Percentiles rank a stretch among this genome's conserved stretches.
Conservation (phyloP, 352 stramenopile species). For the Thalassiosira gravida region DNA sequence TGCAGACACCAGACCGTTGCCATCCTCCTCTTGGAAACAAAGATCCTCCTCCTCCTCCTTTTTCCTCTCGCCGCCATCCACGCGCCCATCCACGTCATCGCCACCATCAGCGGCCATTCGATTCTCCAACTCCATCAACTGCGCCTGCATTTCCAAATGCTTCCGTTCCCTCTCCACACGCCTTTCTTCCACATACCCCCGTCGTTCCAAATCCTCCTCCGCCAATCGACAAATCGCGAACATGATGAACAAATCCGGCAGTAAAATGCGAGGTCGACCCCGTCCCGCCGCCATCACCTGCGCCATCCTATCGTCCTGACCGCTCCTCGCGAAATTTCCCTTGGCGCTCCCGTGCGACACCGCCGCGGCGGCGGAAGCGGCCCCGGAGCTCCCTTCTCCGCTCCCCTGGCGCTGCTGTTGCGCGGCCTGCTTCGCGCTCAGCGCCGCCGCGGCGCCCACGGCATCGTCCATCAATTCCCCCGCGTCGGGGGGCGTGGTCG, state of each 20-base stretch:
- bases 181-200: slow-evolving; percentile 37
- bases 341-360: slow-evolving; percentile 1
- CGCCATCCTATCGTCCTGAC: slow-evolving; percentile 31
- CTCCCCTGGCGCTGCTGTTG: slow-evolving; percentile 29
- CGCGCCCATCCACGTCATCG: slow-evolving; percentile 9
- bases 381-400: no score
- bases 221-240: slow-evolving; percentile 75
- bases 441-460: slow-evolving; percentile 16
- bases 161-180: slow-evolving; percentile 18
- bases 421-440: background rate
- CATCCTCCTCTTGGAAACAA: no score
- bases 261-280: slow-evolving; percentile 39
- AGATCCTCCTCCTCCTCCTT: background rate
- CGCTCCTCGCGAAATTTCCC: slow-evolving; percentile 13
- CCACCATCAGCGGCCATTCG: no score
- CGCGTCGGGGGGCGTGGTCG: slow-evolving; percentile 12
- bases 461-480: slow-evolving; percentile 29
- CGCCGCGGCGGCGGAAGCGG: no score
- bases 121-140: slow-evolving; percentile 47
- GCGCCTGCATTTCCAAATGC: slow-evolving; percentile 17
- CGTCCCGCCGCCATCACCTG: slow-evolving; percentile 19
- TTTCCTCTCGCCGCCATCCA: slow-evolving; percentile 9
- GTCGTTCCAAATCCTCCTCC: slow-evolving; percentile 47
- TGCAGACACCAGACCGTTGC: no score
- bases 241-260: slow-evolving; percentile 78